A percentile compares a stretch with the other conserved stretches of the same genome.
phyloP scores from a whole-genome alignment of 2,329 filamentous ascomycete genomes.

The Cordyceps sp. region DNA sequence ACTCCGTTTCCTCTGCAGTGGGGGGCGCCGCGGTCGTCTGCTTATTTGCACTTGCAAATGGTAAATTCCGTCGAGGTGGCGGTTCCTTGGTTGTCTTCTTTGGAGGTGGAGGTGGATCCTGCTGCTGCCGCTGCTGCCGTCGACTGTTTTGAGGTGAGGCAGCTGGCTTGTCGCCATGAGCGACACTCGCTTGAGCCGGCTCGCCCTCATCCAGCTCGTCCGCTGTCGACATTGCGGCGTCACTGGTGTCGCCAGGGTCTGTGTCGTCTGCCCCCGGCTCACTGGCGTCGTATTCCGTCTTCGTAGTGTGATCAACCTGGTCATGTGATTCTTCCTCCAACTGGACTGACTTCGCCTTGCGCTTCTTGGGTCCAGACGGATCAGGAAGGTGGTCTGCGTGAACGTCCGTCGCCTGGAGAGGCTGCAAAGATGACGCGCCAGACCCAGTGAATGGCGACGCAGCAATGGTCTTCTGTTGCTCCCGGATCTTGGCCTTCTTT shows the following conservation, averaged over 20 bases:
- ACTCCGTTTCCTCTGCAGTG: constrained; percentile 30
- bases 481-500: constrained; percentile 65
- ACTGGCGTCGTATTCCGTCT: constrained; percentile 19
- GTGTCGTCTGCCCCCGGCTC: constrained; percentile 19
- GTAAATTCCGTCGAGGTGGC: constrained; percentile 23
- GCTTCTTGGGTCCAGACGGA: constrained; percentile 28
- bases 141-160: too few species aligned
- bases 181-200: constrained; percentile 4
- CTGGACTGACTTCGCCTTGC: constrained; percentile 24
- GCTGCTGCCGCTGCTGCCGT: too few species aligned
- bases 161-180: too few species aligned
- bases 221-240: constrained; percentile 21
- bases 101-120: constrained; percentile 3
- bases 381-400: constrained; percentile 12
- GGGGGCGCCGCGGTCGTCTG: constrained; percentile 13
- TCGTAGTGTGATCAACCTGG: too few species aligned
- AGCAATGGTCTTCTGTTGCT: constrained; percentile 48
- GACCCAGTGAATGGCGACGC: constrained; percentile 18
- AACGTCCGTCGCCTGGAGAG: constrained; percentile 7
- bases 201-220: constrained; percentile 24
- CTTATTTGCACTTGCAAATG: constrained; percentile 22
- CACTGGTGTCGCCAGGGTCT: constrained; percentile 22
- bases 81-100: constrained; percentile 11
- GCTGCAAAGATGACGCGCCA: constrained; percentile 11
- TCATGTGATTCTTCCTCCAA: constrained; percentile 30